phyloP scores from a whole-genome alignment of 305 asterid species.

The Plantago coronopus region DNA sequence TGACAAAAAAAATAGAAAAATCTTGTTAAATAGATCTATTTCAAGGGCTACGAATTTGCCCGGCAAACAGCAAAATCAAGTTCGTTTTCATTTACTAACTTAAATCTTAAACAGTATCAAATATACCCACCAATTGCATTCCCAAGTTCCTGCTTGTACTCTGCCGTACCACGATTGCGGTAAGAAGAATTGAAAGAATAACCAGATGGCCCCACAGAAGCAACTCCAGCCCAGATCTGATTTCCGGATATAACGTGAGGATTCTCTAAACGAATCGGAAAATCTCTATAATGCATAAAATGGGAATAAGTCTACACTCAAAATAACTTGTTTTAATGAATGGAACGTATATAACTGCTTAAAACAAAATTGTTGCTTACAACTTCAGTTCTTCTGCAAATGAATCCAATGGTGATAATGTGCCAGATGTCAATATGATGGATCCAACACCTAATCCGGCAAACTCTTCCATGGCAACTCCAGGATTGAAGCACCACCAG shows the following conservation, averaged over 20 bases:
- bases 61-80: background rate
- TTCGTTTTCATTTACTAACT: background rate
- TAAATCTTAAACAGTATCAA: slow-evolving; percentile 9
- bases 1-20: slow-evolving; percentile 16
- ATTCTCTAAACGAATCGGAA: slow-evolving; percentile 94
- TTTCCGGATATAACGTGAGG: slow-evolving; percentile 93
- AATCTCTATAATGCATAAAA: slow-evolving; percentile 46
- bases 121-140: slow-evolving; percentile 84
- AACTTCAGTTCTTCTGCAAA: slow-evolving; percentile 93
- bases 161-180: slow-evolving; percentile 73
- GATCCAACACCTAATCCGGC: slow-evolving; percentile 76
- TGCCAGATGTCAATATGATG: slow-evolving; percentile 95
- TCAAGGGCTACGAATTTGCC: too few species aligned
- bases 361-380: slow-evolving; percentile 39
- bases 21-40: too few species aligned
- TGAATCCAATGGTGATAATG: slow-evolving; percentile 95
- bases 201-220: slow-evolving; percentile 94
- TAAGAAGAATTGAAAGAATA: slow-evolving; percentile 86
- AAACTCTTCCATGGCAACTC: slow-evolving; percentile 95
- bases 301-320: slow-evolving; percentile 12
- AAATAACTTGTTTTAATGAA: slow-evolving; percentile 15
- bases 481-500: slow-evolving; percentile 99
- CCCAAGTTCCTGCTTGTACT: slow-evolving; percentile 95
- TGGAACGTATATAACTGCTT: slow-evolving; percentile 17
- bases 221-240: slow-evolving; percentile 95